phyloP scores from a whole-genome alignment of 2,329 filamentous ascomycete genomes.

The Escovopsis sp. region DNA sequence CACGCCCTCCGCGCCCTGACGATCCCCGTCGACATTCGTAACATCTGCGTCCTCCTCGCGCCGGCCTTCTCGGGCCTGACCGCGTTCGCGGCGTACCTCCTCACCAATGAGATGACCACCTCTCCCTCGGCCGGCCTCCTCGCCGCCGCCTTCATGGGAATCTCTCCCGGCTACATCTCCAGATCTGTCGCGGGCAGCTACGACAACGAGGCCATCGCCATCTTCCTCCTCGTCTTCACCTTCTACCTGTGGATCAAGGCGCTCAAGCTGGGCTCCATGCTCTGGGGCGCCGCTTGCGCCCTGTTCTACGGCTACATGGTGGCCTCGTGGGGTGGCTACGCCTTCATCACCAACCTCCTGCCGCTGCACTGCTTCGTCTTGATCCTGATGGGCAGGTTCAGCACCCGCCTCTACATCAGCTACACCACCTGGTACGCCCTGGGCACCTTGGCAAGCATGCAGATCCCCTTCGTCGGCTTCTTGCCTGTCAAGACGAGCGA shows the following conservation, averaged over 20 bases:
- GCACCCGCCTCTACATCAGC: conserved; percentile 82
- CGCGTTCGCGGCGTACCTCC: conserved; percentile 80
- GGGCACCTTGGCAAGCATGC: conserved; percentile 94
- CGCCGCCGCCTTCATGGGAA: conserved; percentile 92
- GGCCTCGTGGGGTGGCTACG: conserved; percentile 97
- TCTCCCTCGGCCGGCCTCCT: conserved; percentile 89
- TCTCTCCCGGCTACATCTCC: conserved; percentile 93
- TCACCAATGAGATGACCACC: conserved; percentile 95
- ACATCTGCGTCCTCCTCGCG: conserved; percentile 93
- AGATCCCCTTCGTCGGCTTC: conserved; percentile 98
- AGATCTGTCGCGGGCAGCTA: conserved; percentile 96
- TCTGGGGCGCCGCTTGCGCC: conserved; percentile 89
- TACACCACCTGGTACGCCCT: conserved; percentile 98
- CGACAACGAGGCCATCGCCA: conserved; percentile 98
- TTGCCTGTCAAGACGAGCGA: conserved; percentile 92
- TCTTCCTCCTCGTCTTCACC: conserved; percentile 95
- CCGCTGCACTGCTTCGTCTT: conserved; percentile 89
- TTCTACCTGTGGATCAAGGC: conserved; percentile 99
- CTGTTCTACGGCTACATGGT: conserved; percentile 99
- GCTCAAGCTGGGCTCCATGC: conserved; percentile 86
- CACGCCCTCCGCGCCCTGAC: conserved; percentile 79
- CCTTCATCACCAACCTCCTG: conserved; percentile 96
- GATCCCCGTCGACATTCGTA: conserved; percentile 92
- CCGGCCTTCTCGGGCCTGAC: conserved; percentile 91
- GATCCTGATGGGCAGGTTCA: conserved; percentile 94